Base-by-base conservation (phyloP, 768 basidiomycete genomes). In the Phanerochaete carnosa region DNA sequence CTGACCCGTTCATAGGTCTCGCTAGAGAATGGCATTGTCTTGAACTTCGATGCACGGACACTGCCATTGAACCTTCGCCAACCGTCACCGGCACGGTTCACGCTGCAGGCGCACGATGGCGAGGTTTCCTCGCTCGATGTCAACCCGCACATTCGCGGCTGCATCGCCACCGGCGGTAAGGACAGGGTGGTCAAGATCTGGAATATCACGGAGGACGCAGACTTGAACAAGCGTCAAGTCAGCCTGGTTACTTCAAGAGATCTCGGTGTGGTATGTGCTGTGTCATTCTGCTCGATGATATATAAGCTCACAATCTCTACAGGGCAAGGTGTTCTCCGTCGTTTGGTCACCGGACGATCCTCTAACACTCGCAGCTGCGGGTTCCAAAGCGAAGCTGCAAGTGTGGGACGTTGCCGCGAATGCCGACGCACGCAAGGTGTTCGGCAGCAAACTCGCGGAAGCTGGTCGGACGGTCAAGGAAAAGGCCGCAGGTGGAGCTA, bases 281-380 rank as follows among this genome's bases (percentile, higher is more conserved):
- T 59, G 8, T 32, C 26, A 13, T 16, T 50, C 23, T 23, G n/a
- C 51, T 19, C 16, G 23, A 5, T 35, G 12, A 23, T 7, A 51
- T n/a, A 35, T 4, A 43, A 43, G 22, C 54, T 55, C 54, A 55
- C 26, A 13, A 2, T 32, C 15, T 15, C 30, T 60, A 50, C 64
- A 97, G 95, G 97, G 97, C 75, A 96, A 96, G 79, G 93, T 98
- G 7, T 99, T 99, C 76, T 91, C 95, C 6, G 80, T 89, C 0
- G 80, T 83, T 0, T 98, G 90, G 79, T 98, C 95, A 6, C 96
- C 97, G 0, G 96, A 98, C 70, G 92, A 95, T 68, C 90, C 95
- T 1, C 84, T 98, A 54, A 97, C 63, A 8, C 74, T 99, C 50
- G 96, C 95, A 2, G 95, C 94, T 2, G 96, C 91, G 30, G 97